phyloP scores from a whole-genome alignment of 2,329 filamentous ascomycete species.

The Trichophyton verrucosum region DNA sequence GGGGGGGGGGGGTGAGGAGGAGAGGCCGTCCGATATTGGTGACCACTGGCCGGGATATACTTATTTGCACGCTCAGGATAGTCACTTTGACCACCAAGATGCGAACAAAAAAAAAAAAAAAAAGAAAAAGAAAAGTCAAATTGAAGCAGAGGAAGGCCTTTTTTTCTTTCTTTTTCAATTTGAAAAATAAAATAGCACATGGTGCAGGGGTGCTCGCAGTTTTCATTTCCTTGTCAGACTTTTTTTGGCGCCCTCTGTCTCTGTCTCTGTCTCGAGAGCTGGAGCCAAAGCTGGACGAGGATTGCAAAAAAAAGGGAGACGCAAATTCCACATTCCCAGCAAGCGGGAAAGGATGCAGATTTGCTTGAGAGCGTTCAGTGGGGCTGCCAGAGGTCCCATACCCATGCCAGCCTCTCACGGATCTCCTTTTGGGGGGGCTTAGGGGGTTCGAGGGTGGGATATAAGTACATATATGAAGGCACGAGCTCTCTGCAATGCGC shows the following conservation, averaged over 20 bases:
- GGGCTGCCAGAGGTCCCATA: not conserved
- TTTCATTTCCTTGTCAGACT: not conserved
- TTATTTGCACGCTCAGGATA: not conserved
- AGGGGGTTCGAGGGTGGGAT: not conserved
- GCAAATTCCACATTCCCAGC: conserved; percentile 1
- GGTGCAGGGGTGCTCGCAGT: not conserved
- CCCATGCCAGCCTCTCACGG: conserved; percentile 1
- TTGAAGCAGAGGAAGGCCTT: not conserved
- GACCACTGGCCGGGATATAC: not conserved
- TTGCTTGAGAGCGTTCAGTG: not conserved
- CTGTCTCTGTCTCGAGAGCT: not conserved
- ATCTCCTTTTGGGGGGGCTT: not conserved
- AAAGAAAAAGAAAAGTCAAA: not conserved
- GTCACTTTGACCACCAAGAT: not conserved
- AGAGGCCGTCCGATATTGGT: not conserved
- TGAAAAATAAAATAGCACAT: not conserved
- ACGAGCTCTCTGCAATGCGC: not conserved
- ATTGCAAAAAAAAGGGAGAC: not conserved
- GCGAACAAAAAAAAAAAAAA: not conserved
- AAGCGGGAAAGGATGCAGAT: not conserved
- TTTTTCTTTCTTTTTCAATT: not conserved
- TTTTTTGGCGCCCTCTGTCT: not conserved
- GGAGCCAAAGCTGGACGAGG: not conserved
- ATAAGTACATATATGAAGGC: conserved; percentile 4
- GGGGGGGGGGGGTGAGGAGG: too few relatives aligned